These are phyloP conservation scores for Colletotrichum sp. DNA, from an alignment of 2,329 filamentous ascomycete genomes.

Conservation along the genomic window DNA sequence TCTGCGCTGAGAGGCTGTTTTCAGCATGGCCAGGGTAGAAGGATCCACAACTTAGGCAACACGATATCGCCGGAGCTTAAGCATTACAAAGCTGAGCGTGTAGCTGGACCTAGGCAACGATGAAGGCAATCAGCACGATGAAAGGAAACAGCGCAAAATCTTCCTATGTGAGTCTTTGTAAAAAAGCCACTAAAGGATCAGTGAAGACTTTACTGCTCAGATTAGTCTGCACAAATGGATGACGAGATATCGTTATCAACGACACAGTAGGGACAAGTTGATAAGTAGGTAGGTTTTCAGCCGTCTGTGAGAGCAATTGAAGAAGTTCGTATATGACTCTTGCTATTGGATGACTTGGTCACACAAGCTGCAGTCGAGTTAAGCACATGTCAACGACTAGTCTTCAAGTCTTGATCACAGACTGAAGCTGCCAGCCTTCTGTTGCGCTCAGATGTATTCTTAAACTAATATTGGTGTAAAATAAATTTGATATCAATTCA, in stretches of 20 bases:
- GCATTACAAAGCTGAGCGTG: background rate
- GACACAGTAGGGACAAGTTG: too few species aligned
- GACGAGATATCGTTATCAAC: accelerated
- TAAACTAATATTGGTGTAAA: background rate
- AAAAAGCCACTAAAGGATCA: accelerated
- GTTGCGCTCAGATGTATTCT: background rate
- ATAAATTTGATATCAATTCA: accelerated
- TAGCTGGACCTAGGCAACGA: background rate
- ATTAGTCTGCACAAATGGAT: background rate
- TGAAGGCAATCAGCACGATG: accelerated
- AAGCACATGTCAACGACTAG: background rate
- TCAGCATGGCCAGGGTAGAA: background rate
- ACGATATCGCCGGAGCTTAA: background rate
- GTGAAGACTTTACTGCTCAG: background rate
- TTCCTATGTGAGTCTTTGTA: accelerated
- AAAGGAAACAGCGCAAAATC: accelerated
- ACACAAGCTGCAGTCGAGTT: background rate
- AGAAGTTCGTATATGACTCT: background rate
- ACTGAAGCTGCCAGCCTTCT: background rate
- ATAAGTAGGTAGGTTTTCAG: too few species aligned
- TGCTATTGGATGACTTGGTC: background rate
- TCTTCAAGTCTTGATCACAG: background rate
- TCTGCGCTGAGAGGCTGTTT: background rate
- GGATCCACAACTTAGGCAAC: background rate
- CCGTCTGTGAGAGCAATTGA: background rate